Percentiles rank a stretch among this genome's conserved stretches.
Evolutionary conservation across 805 yeast genomes (phyloP).

Genomic region (Kuraishia ogatae): DNA sequence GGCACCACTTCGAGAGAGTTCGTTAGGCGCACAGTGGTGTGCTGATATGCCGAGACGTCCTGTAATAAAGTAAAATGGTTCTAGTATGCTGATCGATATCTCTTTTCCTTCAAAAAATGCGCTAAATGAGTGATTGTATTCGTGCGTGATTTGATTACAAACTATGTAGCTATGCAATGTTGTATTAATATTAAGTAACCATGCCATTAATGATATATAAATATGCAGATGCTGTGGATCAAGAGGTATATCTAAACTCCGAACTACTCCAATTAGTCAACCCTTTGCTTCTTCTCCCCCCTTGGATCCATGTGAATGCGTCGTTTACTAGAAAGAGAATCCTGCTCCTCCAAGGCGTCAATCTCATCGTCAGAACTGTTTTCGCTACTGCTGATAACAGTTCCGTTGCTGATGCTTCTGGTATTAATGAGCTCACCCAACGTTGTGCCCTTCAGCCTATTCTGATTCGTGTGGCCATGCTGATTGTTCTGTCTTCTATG

Average conservation of each 20-base stretch:
- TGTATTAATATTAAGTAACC: neutral
- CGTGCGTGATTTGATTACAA: no score
- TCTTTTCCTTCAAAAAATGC: no score
- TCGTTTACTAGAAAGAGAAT: conserved; percentile 1
- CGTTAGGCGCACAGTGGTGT: no score
- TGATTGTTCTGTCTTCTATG: neutral
- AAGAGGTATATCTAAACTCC: no score
- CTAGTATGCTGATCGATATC: no score
- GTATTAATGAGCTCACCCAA: neutral
- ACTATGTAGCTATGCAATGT: no score
- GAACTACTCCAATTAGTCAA: neutral
- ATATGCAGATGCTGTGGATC: neutral
- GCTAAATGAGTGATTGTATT: no score
- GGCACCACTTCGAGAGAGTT: no score
- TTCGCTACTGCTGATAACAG: neutral
- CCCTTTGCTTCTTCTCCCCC: conserved; percentile 3
- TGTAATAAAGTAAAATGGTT: no score
- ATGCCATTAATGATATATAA: neutral
- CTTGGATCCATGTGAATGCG: neutral
- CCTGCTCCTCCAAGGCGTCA: neutral
- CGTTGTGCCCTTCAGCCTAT: neutral
- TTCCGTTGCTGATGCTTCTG: neutral
- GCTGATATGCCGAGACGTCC: no score
- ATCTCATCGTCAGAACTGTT: neutral
- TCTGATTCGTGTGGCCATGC: neutral